Conservation (phyloP, 108 stramenopile genomes). For the Conticribra weissflogii region DNA sequence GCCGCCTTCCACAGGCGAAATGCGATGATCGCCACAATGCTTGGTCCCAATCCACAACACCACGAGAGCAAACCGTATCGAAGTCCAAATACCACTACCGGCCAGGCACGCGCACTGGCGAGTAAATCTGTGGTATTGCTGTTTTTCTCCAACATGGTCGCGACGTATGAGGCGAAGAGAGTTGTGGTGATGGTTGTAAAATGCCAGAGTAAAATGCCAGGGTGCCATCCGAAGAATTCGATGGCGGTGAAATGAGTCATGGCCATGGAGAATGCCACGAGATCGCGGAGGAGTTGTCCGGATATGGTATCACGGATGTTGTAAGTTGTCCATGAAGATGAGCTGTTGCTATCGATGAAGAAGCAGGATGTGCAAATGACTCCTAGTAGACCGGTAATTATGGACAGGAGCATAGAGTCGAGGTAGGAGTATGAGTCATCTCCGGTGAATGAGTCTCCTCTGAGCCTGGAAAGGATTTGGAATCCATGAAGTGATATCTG, state of each 20-base stretch:
- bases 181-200: conserved; percentile 18
- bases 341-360: conserved; percentile 23
- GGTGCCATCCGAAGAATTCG: conserved; percentile 21
- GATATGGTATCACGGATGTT: conserved; percentile 15
- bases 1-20: conserved; percentile 10
- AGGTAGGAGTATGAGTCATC: neutral
- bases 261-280: conserved; percentile 38
- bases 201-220: conserved; percentile 37
- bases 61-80: conserved; percentile 40
- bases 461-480: conserved; percentile 6
- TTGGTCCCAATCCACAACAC: conserved; percentile 20
- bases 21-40: conserved; percentile 22
- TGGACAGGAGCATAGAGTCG: conserved; percentile 19
- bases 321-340: conserved; percentile 29
- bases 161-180: conserved; percentile 31
- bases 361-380: conserved; percentile 32
- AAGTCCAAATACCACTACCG: conserved; percentile 45
- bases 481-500: conserved; percentile 19
- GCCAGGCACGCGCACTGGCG: conserved; percentile 24
- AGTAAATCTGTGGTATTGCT: neutral
- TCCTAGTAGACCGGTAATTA: conserved; percentile 25
- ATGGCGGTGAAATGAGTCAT: conserved; percentile 38
- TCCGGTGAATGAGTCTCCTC: conserved; percentile 3
- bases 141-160: conserved; percentile 27
- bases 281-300: conserved; percentile 26